Evolutionary conservation across 2,329 filamentous ascomycete species (phyloP), one percentile per base, ranked within the genome.

Genomic region (Talaromyces rugulosus): DNA sequence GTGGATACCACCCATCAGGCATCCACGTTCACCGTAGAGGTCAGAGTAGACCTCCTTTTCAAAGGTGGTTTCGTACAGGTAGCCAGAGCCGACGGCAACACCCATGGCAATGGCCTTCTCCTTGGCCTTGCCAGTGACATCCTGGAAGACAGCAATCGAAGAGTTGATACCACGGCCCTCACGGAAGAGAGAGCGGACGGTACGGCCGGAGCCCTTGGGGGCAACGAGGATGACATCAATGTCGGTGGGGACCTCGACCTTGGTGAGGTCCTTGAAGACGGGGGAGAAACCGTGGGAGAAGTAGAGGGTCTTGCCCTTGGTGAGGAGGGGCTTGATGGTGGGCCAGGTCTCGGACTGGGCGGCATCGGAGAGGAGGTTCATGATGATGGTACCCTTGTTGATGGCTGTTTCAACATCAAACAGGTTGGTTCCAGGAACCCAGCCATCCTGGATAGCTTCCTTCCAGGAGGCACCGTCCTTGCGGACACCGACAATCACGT

Each of bases 1-100:
- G 87, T 99, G 95, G 82, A 99, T 99, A 81, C 95, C 95, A 73
- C 95, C 95, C 95, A 99, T 99, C 75, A 99, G 85, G 89, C 95
- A 99, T 78, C 95, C 95, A 83, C 95, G 93, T 90, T 99, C 95
- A 81, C 95, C 95, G 86, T 99, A 99, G 71, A 99, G 89, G 83
- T 98, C 95, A 66, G 92, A 97, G 90, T 96, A 96, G 78, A 99
- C 95, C 85, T 99, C 95, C 90, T 99, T 99, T 88, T 99, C 90
- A 77, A 99, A 99, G 78, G 95, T 99, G 77, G 95, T 99, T 90
- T 98, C 91, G 88, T 99, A 99, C 72, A 99, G 91, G 87, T 99
- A 99, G 76, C 95, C 95, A 74, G 89, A 92, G 79, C 94, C 95
- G 77, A 99, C 90, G 77, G 94, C 95, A 68, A 98, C 94, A 84